Conservation (phyloP, 305 asterid species). For the Lippia alba region DNA sequence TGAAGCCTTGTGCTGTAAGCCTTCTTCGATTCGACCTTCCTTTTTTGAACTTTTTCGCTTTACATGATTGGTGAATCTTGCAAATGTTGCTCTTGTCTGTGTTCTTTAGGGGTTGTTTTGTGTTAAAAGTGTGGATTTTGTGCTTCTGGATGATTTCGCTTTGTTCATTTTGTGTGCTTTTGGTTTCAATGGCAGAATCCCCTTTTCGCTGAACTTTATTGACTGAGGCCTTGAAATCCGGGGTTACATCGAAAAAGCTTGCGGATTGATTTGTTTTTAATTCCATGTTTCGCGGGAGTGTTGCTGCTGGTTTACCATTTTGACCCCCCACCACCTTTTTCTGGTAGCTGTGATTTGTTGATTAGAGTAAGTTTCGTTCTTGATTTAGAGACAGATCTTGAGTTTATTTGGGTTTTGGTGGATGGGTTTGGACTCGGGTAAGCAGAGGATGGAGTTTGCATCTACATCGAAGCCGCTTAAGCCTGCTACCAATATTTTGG, state of each 20-base stretch:
- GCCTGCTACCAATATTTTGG: slow-evolving; percentile 57
- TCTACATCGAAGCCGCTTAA: slow-evolving; percentile 49
- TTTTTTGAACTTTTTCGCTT: slow-evolving; percentile 31
- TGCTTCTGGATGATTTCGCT: slow-evolving; percentile 20
- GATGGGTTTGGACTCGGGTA: slow-evolving; percentile 49
- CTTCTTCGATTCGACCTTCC: slow-evolving; percentile 7
- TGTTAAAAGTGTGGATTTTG: slow-evolving; percentile 17
- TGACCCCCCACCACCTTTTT: slow-evolving; percentile 16
- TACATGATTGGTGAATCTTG: slow-evolving; percentile 31
- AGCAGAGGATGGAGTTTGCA: slow-evolving; percentile 50
- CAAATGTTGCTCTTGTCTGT: slow-evolving; percentile 1
- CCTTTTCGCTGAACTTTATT: slow-evolving; percentile 21
- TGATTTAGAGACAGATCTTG: slow-evolving; percentile 35
- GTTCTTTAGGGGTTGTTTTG: slow-evolving; percentile 22
- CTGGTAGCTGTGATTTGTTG: slow-evolving; percentile 25
- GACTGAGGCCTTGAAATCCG: slow-evolving; percentile 25
- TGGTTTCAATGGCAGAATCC: slow-evolving; percentile 10
- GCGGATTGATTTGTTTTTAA: slow-evolving; percentile 27
- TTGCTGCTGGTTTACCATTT: slow-evolving; percentile 37
- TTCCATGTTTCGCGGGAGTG: slow-evolving; percentile 37
- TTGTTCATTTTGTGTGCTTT: slow-evolving; percentile 25
- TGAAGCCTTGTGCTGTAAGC: slow-evolving; percentile 39
- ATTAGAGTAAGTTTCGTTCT: slow-evolving; percentile 24
- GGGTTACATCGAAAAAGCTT: slow-evolving; percentile 23
- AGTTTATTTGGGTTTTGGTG: slow-evolving; percentile 27